These are phyloP conservation scores for Ceratocystis colombiana DNA, from an alignment of 2,329 filamentous ascomycete genomes.

Conservation along the genomic window DNA sequence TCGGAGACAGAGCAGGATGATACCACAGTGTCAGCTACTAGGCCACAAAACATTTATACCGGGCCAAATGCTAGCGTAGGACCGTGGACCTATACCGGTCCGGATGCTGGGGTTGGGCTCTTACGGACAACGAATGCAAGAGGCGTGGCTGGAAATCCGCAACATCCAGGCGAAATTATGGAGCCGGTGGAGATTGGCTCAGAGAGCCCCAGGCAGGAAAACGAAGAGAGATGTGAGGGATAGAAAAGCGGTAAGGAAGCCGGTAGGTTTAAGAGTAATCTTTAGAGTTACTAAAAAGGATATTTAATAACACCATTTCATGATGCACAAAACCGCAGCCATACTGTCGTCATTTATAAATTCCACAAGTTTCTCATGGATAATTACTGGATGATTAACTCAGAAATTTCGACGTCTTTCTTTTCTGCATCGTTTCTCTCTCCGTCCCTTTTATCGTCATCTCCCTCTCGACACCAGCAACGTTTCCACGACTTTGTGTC, in stretches of 20 bases:
- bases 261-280: too few relatives aligned
- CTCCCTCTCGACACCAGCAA: too few relatives aligned
- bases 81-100: conserved; percentile 38
- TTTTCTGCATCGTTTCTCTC: too few relatives aligned
- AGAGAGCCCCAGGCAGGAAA: conserved; percentile 28
- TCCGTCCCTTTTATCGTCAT: too few relatives aligned
- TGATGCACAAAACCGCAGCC: too few relatives aligned
- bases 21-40: conserved; percentile 26
- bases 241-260: background rate
- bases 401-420: too few relatives aligned
- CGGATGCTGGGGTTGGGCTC: conserved; percentile 17
- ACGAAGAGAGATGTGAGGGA: conserved; percentile 32
- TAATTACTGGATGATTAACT: too few relatives aligned
- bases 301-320: too few relatives aligned
- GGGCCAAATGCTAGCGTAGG: conserved; percentile 39
- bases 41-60: conserved; percentile 35
- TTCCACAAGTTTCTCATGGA: too few relatives aligned
- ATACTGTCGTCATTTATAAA: too few relatives aligned
- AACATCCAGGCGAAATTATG: conserved; percentile 42
- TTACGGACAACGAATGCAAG: conserved; percentile 29
- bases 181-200: conserved; percentile 44
- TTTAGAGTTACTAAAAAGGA: too few relatives aligned
- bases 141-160: conserved; percentile 37
- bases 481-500: too few relatives aligned
- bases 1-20: conserved; percentile 17